Conservation (phyloP, 345 rosid genomes). For the Heritiera fomes region DNA sequence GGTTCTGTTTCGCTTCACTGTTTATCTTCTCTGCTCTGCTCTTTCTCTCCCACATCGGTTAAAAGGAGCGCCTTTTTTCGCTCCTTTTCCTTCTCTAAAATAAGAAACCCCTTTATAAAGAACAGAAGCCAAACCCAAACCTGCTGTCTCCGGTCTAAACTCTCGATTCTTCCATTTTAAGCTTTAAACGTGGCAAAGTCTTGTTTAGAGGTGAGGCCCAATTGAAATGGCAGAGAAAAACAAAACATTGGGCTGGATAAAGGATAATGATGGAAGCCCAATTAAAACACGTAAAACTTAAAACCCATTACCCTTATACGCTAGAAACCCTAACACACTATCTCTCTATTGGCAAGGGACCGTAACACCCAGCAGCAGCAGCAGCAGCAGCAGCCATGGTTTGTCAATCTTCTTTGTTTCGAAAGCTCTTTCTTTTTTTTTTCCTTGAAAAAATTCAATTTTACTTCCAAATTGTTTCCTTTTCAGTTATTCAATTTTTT, state of each 20-base stretch:
- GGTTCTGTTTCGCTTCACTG: background rate
- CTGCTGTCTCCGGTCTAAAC: background rate
- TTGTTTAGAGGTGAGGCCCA: background rate
- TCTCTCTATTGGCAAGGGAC: background rate
- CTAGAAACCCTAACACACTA: background rate
- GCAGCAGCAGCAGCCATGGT: constrained; percentile 28
- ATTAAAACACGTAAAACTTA: constrained; percentile 15
- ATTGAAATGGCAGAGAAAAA: background rate
- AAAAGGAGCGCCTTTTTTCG: constrained; percentile 11
- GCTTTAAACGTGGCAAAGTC: background rate
- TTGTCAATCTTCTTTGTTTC: background rate
- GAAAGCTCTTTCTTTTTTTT: background rate
- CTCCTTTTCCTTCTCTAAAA: background rate
- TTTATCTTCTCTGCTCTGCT: background rate
- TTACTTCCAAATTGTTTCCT: background rate
- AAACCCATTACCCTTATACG: background rate
- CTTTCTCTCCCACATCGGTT: background rate
- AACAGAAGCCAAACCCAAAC: background rate
- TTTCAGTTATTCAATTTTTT: background rate
- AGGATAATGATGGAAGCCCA: background rate
- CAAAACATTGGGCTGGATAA: background rate
- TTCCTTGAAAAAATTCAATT: background rate
- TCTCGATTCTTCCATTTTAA: background rate
- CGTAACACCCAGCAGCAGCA: background rate
- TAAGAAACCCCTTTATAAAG: background rate